Base-by-base conservation (phyloP, 805 yeast species). In the Teunomyces kruisii region DNA sequence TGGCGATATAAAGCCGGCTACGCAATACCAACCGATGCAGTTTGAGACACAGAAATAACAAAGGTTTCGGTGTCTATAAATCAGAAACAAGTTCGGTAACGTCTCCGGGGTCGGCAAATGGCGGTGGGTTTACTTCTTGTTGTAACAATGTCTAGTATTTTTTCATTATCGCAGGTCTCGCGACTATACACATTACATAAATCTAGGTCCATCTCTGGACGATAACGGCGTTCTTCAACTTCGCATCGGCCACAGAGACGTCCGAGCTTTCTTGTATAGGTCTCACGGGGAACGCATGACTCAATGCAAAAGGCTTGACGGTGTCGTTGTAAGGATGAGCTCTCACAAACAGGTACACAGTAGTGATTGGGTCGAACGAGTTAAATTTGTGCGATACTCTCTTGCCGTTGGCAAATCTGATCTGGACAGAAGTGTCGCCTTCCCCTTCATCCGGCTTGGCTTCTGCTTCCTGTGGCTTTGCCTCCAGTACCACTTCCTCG, bases 381-480 rank as follows among this genome's bases (percentile, higher is more conserved):
- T 80, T 71, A 59, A 92, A 84, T 39, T 79, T 79, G 40, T 78
- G 81, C 12, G 86, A 74, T 14, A 80, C 69, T 48, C 89, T 78
- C 49, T 81, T 78, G 4, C 97, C 97, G 57, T 81, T 84, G 2
- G 94, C 95, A 47, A 90, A 77, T 59, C 97, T 78, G 12, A 91
- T 80, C 64, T 89, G 97, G 6, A 91, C 83, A 5, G 77, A 70
- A 0, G 92, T 74, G 58, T 88, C 94, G 5, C 95, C 94, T 15
- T 59, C 63, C 2, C 70, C 65, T 12, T 45, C 46, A 3, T 42
- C 42, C 7, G 51, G 45, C 3, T 42, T 16, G 6, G 35, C 37
- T 2, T 37, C n/a, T 12, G 22, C 37, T 32, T 17, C 37, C 33
- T 22, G 29, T 29, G 55, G 49, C 14, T 50, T 16, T 17, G 55